Conservation (phyloP, 306 rosid genomes). For the Cicer bijugum region DNA sequence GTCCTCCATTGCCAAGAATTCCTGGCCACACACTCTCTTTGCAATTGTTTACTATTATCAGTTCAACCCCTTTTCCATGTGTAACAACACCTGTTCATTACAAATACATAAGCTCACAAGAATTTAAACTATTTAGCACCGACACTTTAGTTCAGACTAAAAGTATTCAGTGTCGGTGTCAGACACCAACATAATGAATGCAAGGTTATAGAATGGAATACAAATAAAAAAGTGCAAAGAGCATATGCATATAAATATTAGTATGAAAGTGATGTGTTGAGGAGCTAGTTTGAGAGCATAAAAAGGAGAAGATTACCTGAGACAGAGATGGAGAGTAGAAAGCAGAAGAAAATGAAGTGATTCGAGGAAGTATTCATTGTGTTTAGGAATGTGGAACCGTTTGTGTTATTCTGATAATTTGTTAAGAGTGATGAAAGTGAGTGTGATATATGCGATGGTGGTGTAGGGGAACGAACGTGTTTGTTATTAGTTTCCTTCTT, state of each 20-base stretch:
- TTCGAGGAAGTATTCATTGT: constrained; percentile 50
- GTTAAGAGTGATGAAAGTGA: neutral
- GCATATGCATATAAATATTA: too few species aligned
- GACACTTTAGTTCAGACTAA: neutral
- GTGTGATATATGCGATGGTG: neutral
- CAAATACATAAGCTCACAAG: neutral
- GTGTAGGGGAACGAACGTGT: constrained; percentile 3
- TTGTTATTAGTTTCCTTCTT: constrained; percentile 33
- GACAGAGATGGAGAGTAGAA: constrained; percentile 49
- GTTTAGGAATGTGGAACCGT: constrained; percentile 25
- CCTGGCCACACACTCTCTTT: constrained; percentile 78
- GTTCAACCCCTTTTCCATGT: constrained; percentile 59
- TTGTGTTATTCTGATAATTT: neutral
- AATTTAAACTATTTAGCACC: neutral
- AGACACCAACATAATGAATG: too few species aligned
- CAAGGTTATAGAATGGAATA: too few species aligned
- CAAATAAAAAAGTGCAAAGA: too few species aligned
- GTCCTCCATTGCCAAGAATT: constrained; percentile 62
- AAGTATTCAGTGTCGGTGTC: neutral
- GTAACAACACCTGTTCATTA: neutral
- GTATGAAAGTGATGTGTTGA: neutral
- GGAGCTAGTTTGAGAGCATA: neutral
- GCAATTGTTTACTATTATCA: constrained; percentile 71
- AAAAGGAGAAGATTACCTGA: constrained; percentile 38
- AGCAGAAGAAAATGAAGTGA: constrained; percentile 40